Percentiles rank a stretch among this genome's conserved stretches.
Conservation (phyloP, 805 yeast species). For the Yarrowia yakushimensis region DNA sequence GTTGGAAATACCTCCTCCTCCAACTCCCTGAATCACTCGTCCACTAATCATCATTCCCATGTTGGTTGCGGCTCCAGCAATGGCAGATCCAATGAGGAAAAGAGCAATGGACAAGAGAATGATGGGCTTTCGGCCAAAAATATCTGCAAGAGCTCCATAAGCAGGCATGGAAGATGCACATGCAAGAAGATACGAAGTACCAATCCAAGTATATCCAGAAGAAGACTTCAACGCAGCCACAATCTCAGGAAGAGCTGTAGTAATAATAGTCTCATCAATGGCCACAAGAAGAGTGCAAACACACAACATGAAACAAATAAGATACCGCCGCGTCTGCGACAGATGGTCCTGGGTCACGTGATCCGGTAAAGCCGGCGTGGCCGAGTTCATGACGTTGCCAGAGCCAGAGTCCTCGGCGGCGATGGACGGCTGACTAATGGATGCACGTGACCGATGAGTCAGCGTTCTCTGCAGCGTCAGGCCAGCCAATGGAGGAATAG, state of each 20-base stretch:
- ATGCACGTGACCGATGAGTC: neutral
- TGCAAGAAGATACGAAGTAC: slow-evolving; percentile 59
- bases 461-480: neutral
- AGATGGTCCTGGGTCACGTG: slow-evolving; percentile 14
- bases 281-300: slow-evolving; percentile 35
- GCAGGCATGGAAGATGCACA: slow-evolving; percentile 61
- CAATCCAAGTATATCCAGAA: slow-evolving; percentile 53
- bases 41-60: slow-evolving; percentile 68
- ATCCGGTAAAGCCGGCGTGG: neutral
- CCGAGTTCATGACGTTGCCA: neutral
- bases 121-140: slow-evolving; percentile 40
- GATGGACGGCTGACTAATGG: too few species aligned
- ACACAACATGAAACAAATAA: slow-evolving; percentile 22
- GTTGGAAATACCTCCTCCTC: slow-evolving; percentile 82
- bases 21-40: slow-evolving; percentile 77
- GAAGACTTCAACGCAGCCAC: slow-evolving; percentile 51
- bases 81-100: slow-evolving; percentile 43
- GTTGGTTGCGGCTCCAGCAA: slow-evolving; percentile 42
- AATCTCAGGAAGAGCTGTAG: slow-evolving; percentile 51
- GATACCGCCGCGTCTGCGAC: neutral
- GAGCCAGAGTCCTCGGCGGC: too few species aligned
- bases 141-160: slow-evolving; percentile 60
- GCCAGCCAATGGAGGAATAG: neutral
- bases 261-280: slow-evolving; percentile 53
- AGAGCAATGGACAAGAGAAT: slow-evolving; percentile 41